Percentiles rank a stretch among this genome's conserved stretches.
Conservation (phyloP, 1,284 basidiomycete genomes). For the Ceratobasidium sp. region DNA sequence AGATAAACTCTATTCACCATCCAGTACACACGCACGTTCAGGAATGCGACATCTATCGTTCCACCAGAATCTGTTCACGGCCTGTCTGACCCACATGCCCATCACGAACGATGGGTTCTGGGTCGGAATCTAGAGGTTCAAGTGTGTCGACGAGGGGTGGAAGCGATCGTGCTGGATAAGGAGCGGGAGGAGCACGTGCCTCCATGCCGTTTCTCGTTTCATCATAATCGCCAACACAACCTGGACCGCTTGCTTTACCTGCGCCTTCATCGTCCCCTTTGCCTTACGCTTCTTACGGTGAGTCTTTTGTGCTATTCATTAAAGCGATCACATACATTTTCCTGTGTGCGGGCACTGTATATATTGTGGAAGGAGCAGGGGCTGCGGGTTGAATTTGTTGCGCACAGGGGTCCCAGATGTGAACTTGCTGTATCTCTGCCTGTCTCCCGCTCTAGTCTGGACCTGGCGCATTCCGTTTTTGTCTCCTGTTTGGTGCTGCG, state of each 20-base stretch:
- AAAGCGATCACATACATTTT: neutral
- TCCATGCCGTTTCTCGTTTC: conserved; percentile 24
- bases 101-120: too few species aligned
- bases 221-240: conserved; percentile 41
- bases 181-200: conserved; percentile 33
- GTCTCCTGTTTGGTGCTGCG: neutral
- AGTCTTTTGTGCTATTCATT: neutral
- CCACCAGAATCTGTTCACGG: too few species aligned
- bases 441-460: neutral
- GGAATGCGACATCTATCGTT: too few species aligned
- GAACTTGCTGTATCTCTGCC: neutral
- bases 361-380: neutral
- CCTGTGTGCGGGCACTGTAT: too few species aligned
- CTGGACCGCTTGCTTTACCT: conserved; percentile 15
- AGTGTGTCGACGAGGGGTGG: neutral
- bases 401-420: neutral
- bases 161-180: conserved; percentile 38
- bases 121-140: too few species aligned
- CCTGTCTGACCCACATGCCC: too few species aligned
- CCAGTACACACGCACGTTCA: too few species aligned
- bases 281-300: neutral
- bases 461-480: neutral
- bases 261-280: neutral
- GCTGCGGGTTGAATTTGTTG: conserved; percentile 6
- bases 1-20: too few species aligned